A percentile compares a stretch with the other conserved stretches of the same genome.
Conservation (phyloP, 2,329 filamentous ascomycete species). For the Colletotrichum tropicicola region DNA sequence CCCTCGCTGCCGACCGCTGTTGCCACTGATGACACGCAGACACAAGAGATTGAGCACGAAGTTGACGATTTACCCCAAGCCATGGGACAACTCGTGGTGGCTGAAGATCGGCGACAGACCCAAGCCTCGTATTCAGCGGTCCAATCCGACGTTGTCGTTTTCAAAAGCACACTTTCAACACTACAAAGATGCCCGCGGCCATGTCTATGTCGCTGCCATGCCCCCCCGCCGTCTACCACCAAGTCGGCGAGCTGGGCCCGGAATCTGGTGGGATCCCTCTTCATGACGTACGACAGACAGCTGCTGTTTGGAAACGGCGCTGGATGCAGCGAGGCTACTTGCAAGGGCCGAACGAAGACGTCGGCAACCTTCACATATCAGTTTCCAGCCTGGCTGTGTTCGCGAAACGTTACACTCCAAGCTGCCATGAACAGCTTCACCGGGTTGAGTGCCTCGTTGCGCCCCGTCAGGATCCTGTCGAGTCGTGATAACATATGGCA, state of each 20-base stretch:
- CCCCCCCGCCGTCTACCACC: neutral
- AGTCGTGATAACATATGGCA: rapidly evolving
- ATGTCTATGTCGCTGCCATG: constrained; percentile 7
- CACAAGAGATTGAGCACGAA: too few species aligned
- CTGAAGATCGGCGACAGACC: neutral
- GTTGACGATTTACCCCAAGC: neutral
- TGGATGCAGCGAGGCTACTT: neutral
- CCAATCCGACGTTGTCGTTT: neutral
- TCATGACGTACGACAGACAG: neutral
- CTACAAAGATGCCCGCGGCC: neutral
- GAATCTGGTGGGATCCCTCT: neutral
- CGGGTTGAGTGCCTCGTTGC: neutral
- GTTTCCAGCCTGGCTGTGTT: neutral
- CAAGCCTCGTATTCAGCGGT: too few species aligned
- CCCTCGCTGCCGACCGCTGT: too few species aligned
- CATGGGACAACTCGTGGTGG: neutral
- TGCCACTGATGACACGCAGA: too few species aligned
- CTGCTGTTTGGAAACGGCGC: rapidly evolving
- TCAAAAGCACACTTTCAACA: neutral
- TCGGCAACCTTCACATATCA: neutral
- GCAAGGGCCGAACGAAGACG: neutral
- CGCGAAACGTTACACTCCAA: neutral
- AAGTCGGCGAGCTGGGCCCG: neutral
- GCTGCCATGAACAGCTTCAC: neutral
- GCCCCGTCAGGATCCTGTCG: neutral